A percentile compares a stretch with the other conserved stretches of the same genome.
Evolutionary conservation across 768 basidiomycete species (phyloP).

Genomic region (Tulasnella sp.): DNA sequence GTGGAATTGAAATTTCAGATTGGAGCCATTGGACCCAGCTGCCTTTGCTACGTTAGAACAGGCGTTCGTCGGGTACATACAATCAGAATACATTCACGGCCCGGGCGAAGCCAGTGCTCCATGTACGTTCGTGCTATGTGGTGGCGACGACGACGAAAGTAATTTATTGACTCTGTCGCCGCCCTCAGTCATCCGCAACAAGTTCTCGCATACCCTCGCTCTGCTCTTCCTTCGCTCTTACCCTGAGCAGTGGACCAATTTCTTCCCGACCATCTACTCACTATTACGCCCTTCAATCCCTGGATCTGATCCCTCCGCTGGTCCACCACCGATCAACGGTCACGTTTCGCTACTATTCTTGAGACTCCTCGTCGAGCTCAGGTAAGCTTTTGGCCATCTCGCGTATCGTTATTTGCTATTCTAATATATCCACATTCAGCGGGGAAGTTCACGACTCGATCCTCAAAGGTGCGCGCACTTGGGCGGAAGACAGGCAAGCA

Average conservation of each 20-base stretch:
- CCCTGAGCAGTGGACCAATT: constrained; percentile 76
- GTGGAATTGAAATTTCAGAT: constrained; percentile 34
- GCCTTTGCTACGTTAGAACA: constrained; percentile 52
- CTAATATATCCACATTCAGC: constrained; percentile 39
- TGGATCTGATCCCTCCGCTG: constrained; percentile 31
- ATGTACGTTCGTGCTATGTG: constrained; percentile 46
- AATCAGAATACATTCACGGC: constrained; percentile 83
- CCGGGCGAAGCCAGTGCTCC: constrained; percentile 73
- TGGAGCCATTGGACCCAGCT: constrained; percentile 33
- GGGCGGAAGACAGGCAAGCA: constrained; percentile 61
- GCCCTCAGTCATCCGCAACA: constrained; percentile 80
- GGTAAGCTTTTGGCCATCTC: neutral
- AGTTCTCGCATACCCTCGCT: constrained; percentile 86
- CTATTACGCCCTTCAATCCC: constrained; percentile 55
- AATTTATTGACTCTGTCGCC: constrained; percentile 29
- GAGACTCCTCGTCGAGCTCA: constrained; percentile 84
- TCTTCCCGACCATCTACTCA: constrained; percentile 73
- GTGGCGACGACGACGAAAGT: constrained; percentile 4
- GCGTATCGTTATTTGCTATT: no score
- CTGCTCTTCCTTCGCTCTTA: constrained; percentile 87
- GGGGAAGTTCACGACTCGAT: constrained; percentile 96
- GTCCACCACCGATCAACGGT: constrained; percentile 60
- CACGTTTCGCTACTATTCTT: constrained; percentile 87
- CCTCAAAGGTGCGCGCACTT: constrained; percentile 80
- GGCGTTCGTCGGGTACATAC: constrained; percentile 74